These are phyloP conservation scores for Closterium sp. DNA, from an alignment of 139 green algal species.

Conservation along the genomic window DNA sequence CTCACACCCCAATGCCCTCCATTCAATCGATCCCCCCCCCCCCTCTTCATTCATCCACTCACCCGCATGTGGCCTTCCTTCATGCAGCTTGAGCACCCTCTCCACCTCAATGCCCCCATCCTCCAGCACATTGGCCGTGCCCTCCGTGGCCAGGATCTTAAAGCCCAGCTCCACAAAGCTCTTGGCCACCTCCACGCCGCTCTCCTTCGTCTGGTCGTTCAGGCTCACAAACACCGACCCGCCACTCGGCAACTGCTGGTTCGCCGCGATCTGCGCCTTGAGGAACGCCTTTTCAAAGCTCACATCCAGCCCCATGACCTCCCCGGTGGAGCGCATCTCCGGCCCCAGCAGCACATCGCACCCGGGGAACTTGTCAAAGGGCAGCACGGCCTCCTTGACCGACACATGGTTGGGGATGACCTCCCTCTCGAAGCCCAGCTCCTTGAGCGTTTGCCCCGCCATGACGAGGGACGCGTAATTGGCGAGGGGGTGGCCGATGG, in stretches of 20 bases:
- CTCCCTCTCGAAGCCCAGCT: conserved; percentile 88
- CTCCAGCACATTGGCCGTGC: conserved; percentile 69
- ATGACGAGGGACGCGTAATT: conserved; percentile 96
- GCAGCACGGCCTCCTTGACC: conserved; percentile 99
- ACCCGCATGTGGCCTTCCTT: conserved; percentile 83
- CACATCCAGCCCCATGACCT: conserved; percentile 63
- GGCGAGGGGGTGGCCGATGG: conserved; percentile 92
- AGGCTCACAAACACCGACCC: conserved; percentile 93
- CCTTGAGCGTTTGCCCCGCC: conserved; percentile 78
- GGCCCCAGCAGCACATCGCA: conserved; percentile 94
- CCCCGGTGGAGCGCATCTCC: conserved; percentile 97
- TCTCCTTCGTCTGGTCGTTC: conserved; percentile 85
- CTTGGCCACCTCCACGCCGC: conserved; percentile 74
- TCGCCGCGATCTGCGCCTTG: conserved; percentile 94
- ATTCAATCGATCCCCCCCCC: neutral
- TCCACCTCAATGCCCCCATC: conserved; percentile 56
- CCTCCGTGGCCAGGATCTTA: conserved; percentile 79
- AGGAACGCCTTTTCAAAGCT: conserved; percentile 86
- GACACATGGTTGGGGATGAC: conserved; percentile 81
- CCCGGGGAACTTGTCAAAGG: conserved; percentile 98
- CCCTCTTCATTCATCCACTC: neutral
- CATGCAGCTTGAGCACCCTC: conserved; percentile 94
- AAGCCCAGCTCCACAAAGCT: conserved; percentile 85
- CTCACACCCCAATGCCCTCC: neutral
- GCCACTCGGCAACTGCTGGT: conserved; percentile 73